Evolutionary conservation across 306 rosid species (phyloP), one percentile per base, ranked within the genome.

Genomic region (Ziziphus jujuba): DNA sequence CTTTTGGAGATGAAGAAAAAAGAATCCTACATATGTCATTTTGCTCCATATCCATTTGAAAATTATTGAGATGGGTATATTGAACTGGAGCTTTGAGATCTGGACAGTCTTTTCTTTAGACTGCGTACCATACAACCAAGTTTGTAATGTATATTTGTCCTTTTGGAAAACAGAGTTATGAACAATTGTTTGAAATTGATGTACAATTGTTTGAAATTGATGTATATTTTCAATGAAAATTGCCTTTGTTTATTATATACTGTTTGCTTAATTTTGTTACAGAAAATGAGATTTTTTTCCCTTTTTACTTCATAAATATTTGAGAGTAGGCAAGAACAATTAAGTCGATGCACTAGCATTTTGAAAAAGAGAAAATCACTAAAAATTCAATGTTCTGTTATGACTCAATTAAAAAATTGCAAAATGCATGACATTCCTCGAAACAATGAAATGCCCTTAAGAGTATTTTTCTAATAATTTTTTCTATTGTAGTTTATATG

Each of bases 61-160:
- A n/a, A 47, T 50, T 75, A 69, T 74, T 63, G 80, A 82, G 64
- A 76, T 36, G 50, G 66, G 2, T 44, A 36, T n/a, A 13, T 34
- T 43, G 22, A 36, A 24, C 25, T 54, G 61, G 54, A 56, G 69
- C 72, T 69, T 72, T 53, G 65, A 64, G 69, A 59, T 67, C 60
- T 59, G 63, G 31, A n/a, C 45, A 57, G 49, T 66, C 72, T 38
- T 49, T 57, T 7, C 33, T 28, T 60, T 6, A 44, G n/a, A 43
- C 52, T 45, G 44, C 56, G 49, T 31, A 56, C 56, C 60, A 69
- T 59, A 61, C 72, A 55, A 48, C 54, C 54, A 64, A 19, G 69
- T 43, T 72, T 70, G 72, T 56, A 38, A 58, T 48, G 35, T 74
- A 66, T 62, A 36, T 71, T 45, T 69, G 20, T 61, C 63, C 56